Base-by-base conservation (phyloP, 768 basidiomycete genomes). In the Pleurotus tuoliensis region DNA sequence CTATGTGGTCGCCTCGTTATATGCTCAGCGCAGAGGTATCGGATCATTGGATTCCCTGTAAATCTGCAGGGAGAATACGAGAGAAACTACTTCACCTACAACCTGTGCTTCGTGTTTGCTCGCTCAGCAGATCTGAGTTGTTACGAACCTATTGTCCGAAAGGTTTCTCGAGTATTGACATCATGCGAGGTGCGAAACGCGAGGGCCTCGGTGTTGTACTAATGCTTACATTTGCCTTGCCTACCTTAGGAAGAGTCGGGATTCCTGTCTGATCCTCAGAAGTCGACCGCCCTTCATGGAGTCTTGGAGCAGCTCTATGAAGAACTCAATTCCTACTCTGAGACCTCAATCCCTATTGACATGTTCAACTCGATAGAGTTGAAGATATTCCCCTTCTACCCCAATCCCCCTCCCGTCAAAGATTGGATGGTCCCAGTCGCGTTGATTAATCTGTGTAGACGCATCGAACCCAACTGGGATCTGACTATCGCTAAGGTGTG, bases 351-450 rank as follows among this genome's bases (percentile, higher is more conserved):
- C 53, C 79, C 83, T 1, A 86, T 98, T 61, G 92, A 97, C 69
- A 82, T 83, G 44, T 94, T 94, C 76, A 97, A 95, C 66, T 92
- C 94, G 2, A 89, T 98, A 55, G 95, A 98, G 66, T 71, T 99
- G 61, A 95, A 96, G 69, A 90, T 98, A 44, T 94, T 98, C 59
- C 96, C 97, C 0, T 96, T 94, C 72, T 95, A 95, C 63, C 94
- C 93, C 18, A 98, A 98, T 63, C 96, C 97, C 15, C 88, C 89
- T 0, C 75, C 79, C 3, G 92, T 98, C 11, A 82, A 87, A 60
- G 92, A 97, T 64, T 99, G 97, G 97, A 87, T 91, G 75, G 97
- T 98, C 1, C 97, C 97, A 0, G 76, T 98, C 5, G 85, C 94
- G 1, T 77, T 98, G 5, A 90, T 97, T 57, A 88, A 92, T 64